Evolutionary conservation across 2,329 filamentous ascomycete genomes (phyloP), one percentile per base, ranked within the genome.

Genomic region (Hortaea sp.): DNA sequence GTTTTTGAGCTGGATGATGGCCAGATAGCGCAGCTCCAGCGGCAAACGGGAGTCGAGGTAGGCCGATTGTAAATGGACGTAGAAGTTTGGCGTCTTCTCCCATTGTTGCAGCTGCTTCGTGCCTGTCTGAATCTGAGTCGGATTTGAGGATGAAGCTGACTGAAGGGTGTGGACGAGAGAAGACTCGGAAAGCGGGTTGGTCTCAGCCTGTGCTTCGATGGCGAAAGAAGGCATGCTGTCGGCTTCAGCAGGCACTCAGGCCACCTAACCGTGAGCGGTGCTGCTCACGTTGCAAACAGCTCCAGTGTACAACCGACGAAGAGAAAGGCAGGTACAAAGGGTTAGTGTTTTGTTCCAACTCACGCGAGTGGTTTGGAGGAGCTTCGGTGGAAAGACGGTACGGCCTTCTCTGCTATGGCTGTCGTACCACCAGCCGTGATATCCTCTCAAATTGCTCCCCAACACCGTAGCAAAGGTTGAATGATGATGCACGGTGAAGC

Each of bases 1-100:
- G 65, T 97, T 95, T 65, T 97, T 97, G 45, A 98, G 75, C 63
- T 95, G 86, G 55, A 97, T 95, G 48, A 97, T 80, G 45, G 90
- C 85, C 7, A 95, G 81, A 60, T 94, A 88, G 50, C 92, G 85
- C 44, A 90, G 78, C 58, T 94, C 82, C 48, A 79, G 68, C 1
- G 87, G 85, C 1, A 94, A 71, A 1, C 80, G 79, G 50, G 80
- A 81, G 68, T 95, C 85, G 52, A 95, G 76, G 63, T 89, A 95
- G 32, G 88, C 78, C 56, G 82, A 77, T 55, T 74, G 71, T 1
- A 75, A 63, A 44, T 74, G 61, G 27, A 65, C 65, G 53, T 74
- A 76, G 63, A 65, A 76, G 12, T 69, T 65, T n/a, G 60, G 51
- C 4, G 63, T 55, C 39, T 65, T 69, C 50, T 75, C 72, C 74